These are phyloP conservation scores for Ogataea corticis DNA, from an alignment of 805 yeast genomes.

Conservation along the genomic window DNA sequence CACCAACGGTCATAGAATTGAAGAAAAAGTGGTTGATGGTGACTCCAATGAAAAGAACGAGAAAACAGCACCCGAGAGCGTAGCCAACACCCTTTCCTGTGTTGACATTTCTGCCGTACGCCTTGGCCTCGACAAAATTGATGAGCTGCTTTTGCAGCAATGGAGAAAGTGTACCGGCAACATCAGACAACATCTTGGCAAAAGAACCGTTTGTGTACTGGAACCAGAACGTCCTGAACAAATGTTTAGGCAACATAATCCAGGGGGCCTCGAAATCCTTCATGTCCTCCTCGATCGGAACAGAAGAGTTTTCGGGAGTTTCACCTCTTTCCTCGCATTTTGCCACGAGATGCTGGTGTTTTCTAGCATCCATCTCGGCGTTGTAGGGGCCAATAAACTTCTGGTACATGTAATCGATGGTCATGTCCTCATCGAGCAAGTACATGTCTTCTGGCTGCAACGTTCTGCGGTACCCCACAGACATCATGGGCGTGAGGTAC, in stretches of 20 bases:
- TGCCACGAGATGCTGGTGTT: slow-evolving; percentile 26
- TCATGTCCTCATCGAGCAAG: slow-evolving; percentile 42
- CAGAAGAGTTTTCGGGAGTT: slow-evolving; percentile 20
- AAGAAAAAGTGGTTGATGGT: slow-evolving; percentile 64
- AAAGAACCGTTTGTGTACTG: slow-evolving; percentile 44
- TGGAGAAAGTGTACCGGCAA: slow-evolving; percentile 57
- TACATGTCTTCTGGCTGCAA: slow-evolving; percentile 64
- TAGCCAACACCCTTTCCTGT: slow-evolving; percentile 73
- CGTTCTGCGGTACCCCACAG: slow-evolving; percentile 71
- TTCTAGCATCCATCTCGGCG: slow-evolving; percentile 32
- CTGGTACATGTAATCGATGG: slow-evolving; percentile 42
- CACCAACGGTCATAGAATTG: slow-evolving; percentile 61
- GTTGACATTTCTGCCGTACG: slow-evolving; percentile 40
- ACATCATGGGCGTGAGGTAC: slow-evolving; percentile 68
- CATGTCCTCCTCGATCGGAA: slow-evolving; percentile 21
- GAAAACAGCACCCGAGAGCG: slow-evolving; percentile 64
- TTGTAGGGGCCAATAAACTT: slow-evolving; percentile 39
- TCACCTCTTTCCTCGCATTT: slow-evolving; percentile 32
- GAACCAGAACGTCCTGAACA: slow-evolving; percentile 50
- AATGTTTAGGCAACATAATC: slow-evolving; percentile 34
- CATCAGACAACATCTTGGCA: slow-evolving; percentile 45
- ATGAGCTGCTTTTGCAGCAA: slow-evolving; percentile 65
- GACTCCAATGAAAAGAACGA: slow-evolving; percentile 52
- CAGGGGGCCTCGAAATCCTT: slow-evolving; percentile 29
- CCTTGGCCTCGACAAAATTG: slow-evolving; percentile 55